Conservation (phyloP, 768 basidiomycete species). For the Phylloporus arenicola region DNA sequence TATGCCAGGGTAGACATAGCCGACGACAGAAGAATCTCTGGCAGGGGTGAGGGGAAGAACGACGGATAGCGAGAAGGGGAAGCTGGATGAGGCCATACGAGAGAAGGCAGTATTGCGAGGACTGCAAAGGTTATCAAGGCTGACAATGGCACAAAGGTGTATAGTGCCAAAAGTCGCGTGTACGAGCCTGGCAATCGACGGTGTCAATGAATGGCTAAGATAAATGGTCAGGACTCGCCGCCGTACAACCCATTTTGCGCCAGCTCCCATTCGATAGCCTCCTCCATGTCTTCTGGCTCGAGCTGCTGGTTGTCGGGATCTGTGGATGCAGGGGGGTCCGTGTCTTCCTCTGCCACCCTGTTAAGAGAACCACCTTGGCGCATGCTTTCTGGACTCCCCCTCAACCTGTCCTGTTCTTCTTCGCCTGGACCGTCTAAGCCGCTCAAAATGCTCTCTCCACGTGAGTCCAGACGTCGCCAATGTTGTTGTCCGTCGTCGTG, state of each 20-base stretch:
- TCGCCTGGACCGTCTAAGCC: slow-evolving; percentile 24
- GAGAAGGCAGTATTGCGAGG: slow-evolving; percentile 45
- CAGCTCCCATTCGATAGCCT: slow-evolving; percentile 42
- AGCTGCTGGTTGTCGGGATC: slow-evolving; percentile 14
- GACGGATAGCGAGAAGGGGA: slow-evolving; percentile 39
- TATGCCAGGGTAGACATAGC: slow-evolving; percentile 43
- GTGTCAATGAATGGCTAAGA: not conserved
- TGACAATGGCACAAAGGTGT: slow-evolving; percentile 55
- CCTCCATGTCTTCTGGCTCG: slow-evolving; percentile 34
- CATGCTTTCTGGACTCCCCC: slow-evolving; percentile 34
- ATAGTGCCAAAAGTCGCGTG: slow-evolving; percentile 45
- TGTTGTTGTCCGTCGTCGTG: slow-evolving; percentile 21
- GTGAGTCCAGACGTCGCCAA: slow-evolving; percentile 30
- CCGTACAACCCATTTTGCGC: slow-evolving; percentile 46
- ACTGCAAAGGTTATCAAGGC: slow-evolving; percentile 44
- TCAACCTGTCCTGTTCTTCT: slow-evolving; percentile 22
- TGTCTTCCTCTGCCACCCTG: slow-evolving; percentile 37
- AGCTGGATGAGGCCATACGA: slow-evolving; percentile 41
- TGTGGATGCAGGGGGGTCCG: slow-evolving; percentile 4
- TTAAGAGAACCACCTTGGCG: slow-evolving; percentile 25
- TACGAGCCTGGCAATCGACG: slow-evolving; percentile 51
- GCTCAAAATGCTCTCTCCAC: slow-evolving; percentile 29
- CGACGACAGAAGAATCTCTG: slow-evolving; percentile 57
- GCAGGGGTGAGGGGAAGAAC: slow-evolving; percentile 56
- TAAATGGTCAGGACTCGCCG: slow-evolving; percentile 31